Percentiles rank a stretch among this genome's conserved stretches.
Conservation (phyloP, 1,284 basidiomycete genomes). For the Tilletia caries region DNA sequence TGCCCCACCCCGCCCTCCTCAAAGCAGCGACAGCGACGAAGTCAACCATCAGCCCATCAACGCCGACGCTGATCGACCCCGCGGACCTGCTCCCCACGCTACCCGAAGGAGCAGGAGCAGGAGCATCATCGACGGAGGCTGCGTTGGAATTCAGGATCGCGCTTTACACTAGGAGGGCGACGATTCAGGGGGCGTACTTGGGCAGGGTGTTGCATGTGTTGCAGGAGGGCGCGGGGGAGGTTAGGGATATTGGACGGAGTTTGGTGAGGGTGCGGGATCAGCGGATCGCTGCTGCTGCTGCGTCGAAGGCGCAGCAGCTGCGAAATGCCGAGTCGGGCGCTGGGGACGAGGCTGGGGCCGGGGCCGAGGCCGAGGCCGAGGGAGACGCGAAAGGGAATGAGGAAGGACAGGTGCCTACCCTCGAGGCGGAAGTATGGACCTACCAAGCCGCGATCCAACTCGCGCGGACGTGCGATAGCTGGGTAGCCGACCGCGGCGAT, state of each 20-base stretch:
- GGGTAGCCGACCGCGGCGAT: neutral
- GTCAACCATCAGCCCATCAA: neutral
- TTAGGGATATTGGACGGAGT: conserved; percentile 4
- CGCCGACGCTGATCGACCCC: neutral
- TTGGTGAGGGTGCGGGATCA: neutral
- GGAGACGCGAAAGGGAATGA: neutral
- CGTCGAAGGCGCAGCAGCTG: too few species aligned
- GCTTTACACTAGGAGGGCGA: neutral
- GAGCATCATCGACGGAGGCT: too few species aligned
- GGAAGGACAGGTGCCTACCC: neutral
- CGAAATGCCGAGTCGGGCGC: neutral
- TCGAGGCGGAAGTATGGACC: conserved; percentile 5
- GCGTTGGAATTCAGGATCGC: conserved; percentile 1
- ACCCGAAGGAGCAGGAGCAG: neutral
- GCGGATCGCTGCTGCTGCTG: neutral
- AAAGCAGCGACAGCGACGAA: neutral
- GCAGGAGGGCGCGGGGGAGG: neutral
- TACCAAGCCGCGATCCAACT: conserved; percentile 9
- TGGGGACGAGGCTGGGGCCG: neutral
- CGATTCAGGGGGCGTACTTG: conserved; percentile 1
- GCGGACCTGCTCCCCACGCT: conserved; percentile 1
- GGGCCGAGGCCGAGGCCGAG: neutral
- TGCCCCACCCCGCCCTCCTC: conserved; percentile 6
- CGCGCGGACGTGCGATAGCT: conserved; percentile 5
- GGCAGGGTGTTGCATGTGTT: conserved; percentile 2